A percentile compares a stretch with the other conserved stretches of the same genome.
phyloP scores from a whole-genome alignment of 2,329 filamentous ascomycete species.

The Calonectria hawksworthii region DNA sequence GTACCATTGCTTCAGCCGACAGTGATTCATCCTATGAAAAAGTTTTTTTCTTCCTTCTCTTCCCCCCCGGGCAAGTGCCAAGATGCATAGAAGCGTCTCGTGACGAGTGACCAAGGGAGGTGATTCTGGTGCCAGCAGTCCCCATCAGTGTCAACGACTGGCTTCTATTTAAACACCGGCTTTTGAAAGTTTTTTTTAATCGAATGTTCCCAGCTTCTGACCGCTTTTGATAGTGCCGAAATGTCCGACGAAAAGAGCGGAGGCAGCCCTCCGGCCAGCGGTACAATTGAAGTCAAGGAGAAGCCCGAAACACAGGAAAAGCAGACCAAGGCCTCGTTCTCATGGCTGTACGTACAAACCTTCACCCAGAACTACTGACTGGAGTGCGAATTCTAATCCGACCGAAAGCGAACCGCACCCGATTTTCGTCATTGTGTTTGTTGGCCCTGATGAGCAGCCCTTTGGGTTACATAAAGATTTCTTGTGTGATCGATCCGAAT shows the following conservation, averaged over 20 bases:
- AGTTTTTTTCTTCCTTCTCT: not conserved
- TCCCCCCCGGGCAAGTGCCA: not conserved
- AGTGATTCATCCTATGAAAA: slow-evolving; percentile 13
- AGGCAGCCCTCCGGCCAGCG: slow-evolving; percentile 12
- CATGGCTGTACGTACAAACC: slow-evolving; percentile 53
- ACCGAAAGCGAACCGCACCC: slow-evolving; percentile 66
- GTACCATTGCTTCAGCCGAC: not conserved
- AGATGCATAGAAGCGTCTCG: not conserved
- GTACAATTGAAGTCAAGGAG: slow-evolving; percentile 28
- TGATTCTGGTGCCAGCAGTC: not conserved
- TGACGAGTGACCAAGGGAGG: not conserved
- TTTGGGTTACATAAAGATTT: slow-evolving; percentile 73
- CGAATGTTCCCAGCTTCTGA: not conserved
- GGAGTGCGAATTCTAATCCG: slow-evolving; percentile 26
- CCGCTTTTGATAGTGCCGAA: not conserved
- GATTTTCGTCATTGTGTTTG: slow-evolving; percentile 67
- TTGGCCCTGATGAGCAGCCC: slow-evolving; percentile 65
- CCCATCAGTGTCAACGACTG: not conserved
- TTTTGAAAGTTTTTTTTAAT: too few relatives aligned
- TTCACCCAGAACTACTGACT: too few relatives aligned
- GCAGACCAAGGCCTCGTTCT: slow-evolving; percentile 44
- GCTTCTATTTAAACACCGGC: not conserved
- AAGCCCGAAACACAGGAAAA: slow-evolving; percentile 25
- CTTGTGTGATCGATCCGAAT: slow-evolving; percentile 64
- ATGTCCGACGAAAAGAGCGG: slow-evolving; percentile 38